Conservation (phyloP, 1,139 yeast species). For the Sugiyamaella sp. region DNA sequence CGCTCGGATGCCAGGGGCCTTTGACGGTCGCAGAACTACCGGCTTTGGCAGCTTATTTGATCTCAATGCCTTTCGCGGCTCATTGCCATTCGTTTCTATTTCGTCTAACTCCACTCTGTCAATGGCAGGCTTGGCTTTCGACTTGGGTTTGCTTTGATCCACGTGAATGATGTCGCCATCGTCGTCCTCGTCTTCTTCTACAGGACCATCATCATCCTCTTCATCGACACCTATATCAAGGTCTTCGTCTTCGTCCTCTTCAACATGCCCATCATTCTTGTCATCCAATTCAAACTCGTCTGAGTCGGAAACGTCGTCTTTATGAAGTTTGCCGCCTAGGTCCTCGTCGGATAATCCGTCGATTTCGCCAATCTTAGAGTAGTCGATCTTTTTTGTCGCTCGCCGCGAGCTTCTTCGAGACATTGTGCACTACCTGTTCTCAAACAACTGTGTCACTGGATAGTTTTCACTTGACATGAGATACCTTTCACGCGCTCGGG, state of each 20-base stretch:
- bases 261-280: conserved; percentile 23
- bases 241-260: conserved; percentile 19
- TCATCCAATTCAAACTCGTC: conserved; percentile 32
- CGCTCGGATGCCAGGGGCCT: conserved; percentile 17
- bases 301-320: conserved; percentile 26
- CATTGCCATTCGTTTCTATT: background rate
- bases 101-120: background rate
- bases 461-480: no score
- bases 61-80: background rate
- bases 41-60: background rate
- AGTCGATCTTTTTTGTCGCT: conserved; percentile 29
- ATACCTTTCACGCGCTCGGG: no score
- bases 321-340: conserved; percentile 22
- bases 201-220: conserved; percentile 24
- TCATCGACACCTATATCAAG: conserved; percentile 18
- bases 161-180: background rate
- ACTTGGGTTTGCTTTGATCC: background rate
- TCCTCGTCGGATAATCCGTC: conserved; percentile 30
- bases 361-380: conserved; percentile 30
- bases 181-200: conserved; percentile 20
- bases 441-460: no score
- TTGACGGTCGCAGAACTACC: conserved; percentile 3
- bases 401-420: conserved; percentile 29
- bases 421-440: no score
- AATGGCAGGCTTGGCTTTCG: background rate